Percentiles rank a stretch among this genome's conserved stretches.
These are phyloP conservation scores for Drechslerella dactyloides DNA, from an alignment of 2,329 filamentous ascomycete species.

Conservation along the genomic window DNA sequence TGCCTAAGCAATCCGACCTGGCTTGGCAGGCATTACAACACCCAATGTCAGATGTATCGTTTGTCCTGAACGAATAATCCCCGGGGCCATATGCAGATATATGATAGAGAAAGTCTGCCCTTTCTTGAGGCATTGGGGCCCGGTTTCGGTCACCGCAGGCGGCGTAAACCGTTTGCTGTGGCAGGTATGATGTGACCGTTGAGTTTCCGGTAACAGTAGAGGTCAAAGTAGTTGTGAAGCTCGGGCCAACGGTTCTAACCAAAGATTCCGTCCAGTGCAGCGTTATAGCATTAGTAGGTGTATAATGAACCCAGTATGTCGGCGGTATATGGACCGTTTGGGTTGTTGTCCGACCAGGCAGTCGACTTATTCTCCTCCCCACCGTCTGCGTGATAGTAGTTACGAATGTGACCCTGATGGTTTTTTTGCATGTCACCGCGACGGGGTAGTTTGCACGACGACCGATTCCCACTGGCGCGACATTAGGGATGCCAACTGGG, in stretches of 20 bases:
- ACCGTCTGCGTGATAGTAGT: constrained; percentile 11
- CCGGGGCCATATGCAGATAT: not conserved
- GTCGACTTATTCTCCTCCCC: not conserved
- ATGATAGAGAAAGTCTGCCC: not conserved
- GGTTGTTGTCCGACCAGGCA: constrained; percentile 1
- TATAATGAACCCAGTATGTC: constrained; percentile 6
- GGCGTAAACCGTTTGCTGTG: constrained; percentile 10
- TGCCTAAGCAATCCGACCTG: constrained; percentile 9
- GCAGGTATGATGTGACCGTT: constrained; percentile 9
- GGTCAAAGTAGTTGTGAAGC: not conserved
- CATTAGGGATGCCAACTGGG: not conserved
- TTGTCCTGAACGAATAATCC: constrained; percentile 12
- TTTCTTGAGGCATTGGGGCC: constrained; percentile 3
- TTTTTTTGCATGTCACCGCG: constrained; percentile 22
- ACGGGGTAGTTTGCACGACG: not conserved
- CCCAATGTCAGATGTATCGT: constrained; percentile 17
- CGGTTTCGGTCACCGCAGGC: constrained; percentile 21
- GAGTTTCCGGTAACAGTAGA: not conserved
- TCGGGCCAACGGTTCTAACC: not conserved
- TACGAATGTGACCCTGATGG: constrained; percentile 4
- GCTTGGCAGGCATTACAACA: constrained; percentile 22
- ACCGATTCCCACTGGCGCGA: not conserved
- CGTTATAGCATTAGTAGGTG: not conserved
- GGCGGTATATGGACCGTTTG: constrained; percentile 4
- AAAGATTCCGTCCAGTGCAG: constrained; percentile 2